phyloP scores from a whole-genome alignment of 176 grass and related monocot species.

The Themeda triandra region DNA sequence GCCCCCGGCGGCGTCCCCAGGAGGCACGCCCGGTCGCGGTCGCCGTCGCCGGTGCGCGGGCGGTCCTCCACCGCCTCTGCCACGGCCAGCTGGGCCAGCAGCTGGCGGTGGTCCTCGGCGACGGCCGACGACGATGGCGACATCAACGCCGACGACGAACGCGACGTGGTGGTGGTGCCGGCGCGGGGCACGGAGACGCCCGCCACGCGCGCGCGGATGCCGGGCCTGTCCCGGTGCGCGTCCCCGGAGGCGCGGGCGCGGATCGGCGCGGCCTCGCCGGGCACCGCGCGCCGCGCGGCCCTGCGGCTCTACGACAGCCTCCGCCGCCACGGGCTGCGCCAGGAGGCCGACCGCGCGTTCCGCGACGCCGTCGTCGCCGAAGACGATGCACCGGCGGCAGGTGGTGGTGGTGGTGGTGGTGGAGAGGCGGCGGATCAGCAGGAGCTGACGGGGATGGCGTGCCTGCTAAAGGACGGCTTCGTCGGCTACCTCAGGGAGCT shows the following conservation, averaged over 20 bases:
- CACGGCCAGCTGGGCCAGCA: neutral
- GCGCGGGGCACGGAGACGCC: slow-evolving; percentile 10
- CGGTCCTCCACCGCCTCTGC: neutral
- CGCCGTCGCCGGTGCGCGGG: neutral
- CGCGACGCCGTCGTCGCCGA: neutral
- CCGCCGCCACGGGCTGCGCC: slow-evolving; percentile 1
- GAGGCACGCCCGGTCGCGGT: neutral
- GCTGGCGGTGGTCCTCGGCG: neutral
- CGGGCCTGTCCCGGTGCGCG: neutral
- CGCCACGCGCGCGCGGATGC: neutral
- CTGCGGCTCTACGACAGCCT: slow-evolving; percentile 20
- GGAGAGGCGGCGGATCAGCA: neutral
- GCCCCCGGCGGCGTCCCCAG: neutral
- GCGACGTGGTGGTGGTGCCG: neutral
- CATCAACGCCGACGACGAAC: neutral
- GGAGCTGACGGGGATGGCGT: slow-evolving; percentile 25
- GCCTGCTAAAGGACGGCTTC: slow-evolving; percentile 24
- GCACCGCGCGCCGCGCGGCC: neutral
- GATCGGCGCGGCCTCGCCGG: slow-evolving; percentile 12
- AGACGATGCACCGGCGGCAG: too few species aligned
- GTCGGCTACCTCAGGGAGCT: slow-evolving; percentile 22
- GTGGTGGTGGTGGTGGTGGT: neutral
- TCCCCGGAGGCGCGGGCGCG: slow-evolving; percentile 6
- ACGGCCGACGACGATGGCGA: neutral
- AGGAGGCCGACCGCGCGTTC: slow-evolving; percentile 19